Percentiles rank a stretch among this genome's conserved stretches.
Evolutionary conservation across 1,284 basidiomycete genomes (phyloP).

Genomic region (Puccinia coronata): DNA sequence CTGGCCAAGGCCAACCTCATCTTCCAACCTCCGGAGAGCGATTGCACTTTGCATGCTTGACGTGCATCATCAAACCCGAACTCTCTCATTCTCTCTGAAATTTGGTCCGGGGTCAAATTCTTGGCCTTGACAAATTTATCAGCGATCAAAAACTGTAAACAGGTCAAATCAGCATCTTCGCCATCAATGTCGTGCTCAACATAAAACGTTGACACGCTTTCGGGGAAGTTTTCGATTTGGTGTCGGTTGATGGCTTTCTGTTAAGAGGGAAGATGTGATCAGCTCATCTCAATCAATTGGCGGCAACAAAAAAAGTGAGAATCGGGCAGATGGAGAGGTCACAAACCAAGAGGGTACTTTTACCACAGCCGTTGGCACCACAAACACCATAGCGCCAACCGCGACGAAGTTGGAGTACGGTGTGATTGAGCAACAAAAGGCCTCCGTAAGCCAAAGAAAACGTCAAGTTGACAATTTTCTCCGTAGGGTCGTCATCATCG

Average conservation of each 20-base stretch:
- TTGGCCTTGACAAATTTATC: constrained; percentile 61
- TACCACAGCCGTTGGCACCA: constrained; percentile 92
- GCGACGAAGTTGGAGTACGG: constrained; percentile 82
- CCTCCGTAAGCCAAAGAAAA: constrained; percentile 98
- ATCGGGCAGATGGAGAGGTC: neutral
- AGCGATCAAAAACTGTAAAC: constrained; percentile 55
- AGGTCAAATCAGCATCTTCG: constrained; percentile 56
- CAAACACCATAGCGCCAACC: constrained; percentile 93
- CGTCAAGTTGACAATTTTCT: constrained; percentile 81
- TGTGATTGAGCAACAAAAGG: constrained; percentile 91
- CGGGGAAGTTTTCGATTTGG: constrained; percentile 58
- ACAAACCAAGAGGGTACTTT: constrained; percentile 83
- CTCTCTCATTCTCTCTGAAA: constrained; percentile 74
- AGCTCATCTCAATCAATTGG: neutral
- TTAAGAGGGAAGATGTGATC: neutral
- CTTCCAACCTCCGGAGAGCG: constrained; percentile 98
- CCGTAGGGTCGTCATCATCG: constrained; percentile 70
- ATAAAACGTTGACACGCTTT: constrained; percentile 57
- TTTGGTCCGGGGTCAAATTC: constrained; percentile 57
- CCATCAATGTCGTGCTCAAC: constrained; percentile 59
- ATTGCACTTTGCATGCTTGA: constrained; percentile 81
- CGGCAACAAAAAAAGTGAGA: constrained; percentile 6
- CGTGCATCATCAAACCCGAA: constrained; percentile 89
- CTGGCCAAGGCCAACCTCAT: constrained; percentile 81
- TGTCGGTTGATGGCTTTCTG: constrained; percentile 56